Base-by-base conservation (phyloP, 2,329 filamentous ascomycete genomes). In the Bipolaris victoriae region DNA sequence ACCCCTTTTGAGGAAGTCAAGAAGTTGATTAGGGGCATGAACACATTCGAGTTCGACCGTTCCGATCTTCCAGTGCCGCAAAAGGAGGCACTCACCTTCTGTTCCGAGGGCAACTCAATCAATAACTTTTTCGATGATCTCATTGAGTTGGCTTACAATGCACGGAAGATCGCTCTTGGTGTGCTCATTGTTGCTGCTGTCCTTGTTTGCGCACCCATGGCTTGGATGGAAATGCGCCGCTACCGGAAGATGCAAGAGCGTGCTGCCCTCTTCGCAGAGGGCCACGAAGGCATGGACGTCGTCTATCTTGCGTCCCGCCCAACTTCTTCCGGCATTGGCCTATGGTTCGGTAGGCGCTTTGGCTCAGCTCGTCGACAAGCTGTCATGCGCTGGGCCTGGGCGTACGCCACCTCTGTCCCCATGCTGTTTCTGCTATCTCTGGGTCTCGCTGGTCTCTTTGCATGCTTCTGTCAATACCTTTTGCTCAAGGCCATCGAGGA, bases 361-460 rank as follows among this genome's bases (percentile, higher is more conserved):
- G 85, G 84, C 51, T 85, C 76, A 78, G 77, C 77, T 70, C 83
- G 88, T 65, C 84, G 86, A 49, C 88, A 92, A 74, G 85, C 90
- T 44, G 83, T 97, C 40, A 83, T 88, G 9, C 87, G 93, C 60
- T 97, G 93, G 92, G 86, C 87, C 50, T 81, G 95, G 61, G 90
- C 93, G 7, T 97, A 97, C 73, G 88, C 88, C n/a, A 97, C 92
- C 0, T 92, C 92, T 0, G 79, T 89, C 0, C 86, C 91, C 0
- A 93, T 92, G 16, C 81, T 97, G n/a, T 93, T 97, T 68, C 86
- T 97, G 5, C 83, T 97, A 6, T 88, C 89, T 5, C 86, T 97
- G 39, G 93, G 90, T 9, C 70, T 96, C 9, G 91, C 92, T 1
- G 92, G 92, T 3, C 84, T 96, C 44, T 86, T 96, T 67, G 87